Evolutionary conservation across 2,329 filamentous ascomycete species (phyloP), one percentile per base, ranked within the genome.

Genomic region (Sporothrix pseudoabietina): DNA sequence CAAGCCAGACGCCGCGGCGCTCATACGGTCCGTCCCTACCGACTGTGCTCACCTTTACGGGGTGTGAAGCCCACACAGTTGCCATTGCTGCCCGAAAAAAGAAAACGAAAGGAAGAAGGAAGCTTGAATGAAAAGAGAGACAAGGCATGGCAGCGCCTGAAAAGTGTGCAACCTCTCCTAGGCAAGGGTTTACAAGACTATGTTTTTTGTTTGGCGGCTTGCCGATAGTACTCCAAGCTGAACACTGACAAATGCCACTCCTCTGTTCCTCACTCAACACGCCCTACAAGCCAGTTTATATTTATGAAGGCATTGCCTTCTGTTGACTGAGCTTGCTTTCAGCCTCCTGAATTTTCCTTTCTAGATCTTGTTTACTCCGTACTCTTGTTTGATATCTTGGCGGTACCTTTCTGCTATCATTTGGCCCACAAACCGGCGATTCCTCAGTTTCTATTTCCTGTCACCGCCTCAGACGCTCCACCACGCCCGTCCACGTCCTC

Each of bases 11-110:
- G 47, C 49, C 35, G 54, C 72, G 77, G 78, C 80, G 82, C 82
- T 79, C 80, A 77, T 75, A 78, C 82, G 82, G 82, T 81, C 82
- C 82, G 82, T 78, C 77, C 79, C 78, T 81, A 80, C 82, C 82
- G 82, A 80, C 76, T 82, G 80, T 52, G 39, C 41, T 71, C 26
- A 39, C 54, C 14, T 49, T 5, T 5, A 35, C 65, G 16, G 44
- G 1, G 63, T 55, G 14, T 30, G n/a, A 47, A 49, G 59, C 6
- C 41, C 63, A 66, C 63, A 19, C 3, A 10, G 8, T 5, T 68
- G 22, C 44, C 35, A 26, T 52, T 49, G 16, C 44, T 52, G 65
- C 65, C 44, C 22, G 12, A 22, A 14, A 49, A 68, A n/a, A 68
- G 12, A 22, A 14, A 49, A 68, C 8, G 49, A 41, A 16, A 16